Evolutionary conservation across 495 filamentous ascomycete genomes (phyloP), one percentile per base, ranked within the genome.

Genomic region (Aspergillus coremiiformis): DNA sequence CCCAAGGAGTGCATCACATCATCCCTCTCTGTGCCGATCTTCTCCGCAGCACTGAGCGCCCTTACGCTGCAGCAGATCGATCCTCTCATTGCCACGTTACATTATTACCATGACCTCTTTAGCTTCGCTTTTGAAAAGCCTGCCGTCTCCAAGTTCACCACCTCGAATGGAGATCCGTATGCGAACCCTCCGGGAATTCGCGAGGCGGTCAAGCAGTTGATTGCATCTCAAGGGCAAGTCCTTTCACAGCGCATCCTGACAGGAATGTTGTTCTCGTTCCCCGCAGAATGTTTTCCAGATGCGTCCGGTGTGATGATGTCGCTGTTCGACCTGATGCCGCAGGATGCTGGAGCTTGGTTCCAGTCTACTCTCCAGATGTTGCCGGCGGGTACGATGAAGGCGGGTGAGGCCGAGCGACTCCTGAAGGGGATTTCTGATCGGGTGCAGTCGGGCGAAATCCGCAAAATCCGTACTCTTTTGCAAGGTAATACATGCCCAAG

Each of bases 241-340:
- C 75, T 99, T 29, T 78, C 88, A 19, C 90, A 95, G 65, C 87
- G 89, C 37, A 81, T 94, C 33, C 71, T 97, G 62, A 90, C 90
- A 4, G 93, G 93, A 55, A 92, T 99, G 90, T 96, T 99, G 91
- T 96, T 96, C 64, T 89, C 83, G 0, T 99, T 97, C 75, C 93
- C 93, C 0, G 79, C 83, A 39, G 94, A 96, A 64, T 96, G 90
- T 69, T 90, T 97, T 66, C 80, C 91, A 0, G 94, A 97, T 67
- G 90, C 90, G 5, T 93, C 87, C 21, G 88, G 90, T 10, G 87
- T 95, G n/a, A 70, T 97, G 53, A 82, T 99, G 60, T 84, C 80
- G 1, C 73, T 96, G 55, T 95, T 97, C 61, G 85, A 96, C 63
- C 69, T 97, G 22, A 77, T 94, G 57, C 94, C 94, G 0, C 70